A percentile compares a stretch with the other conserved stretches of the same genome.
Conservation (phyloP, 805 yeast species). For the Scheffersomyces coipomensis region DNA sequence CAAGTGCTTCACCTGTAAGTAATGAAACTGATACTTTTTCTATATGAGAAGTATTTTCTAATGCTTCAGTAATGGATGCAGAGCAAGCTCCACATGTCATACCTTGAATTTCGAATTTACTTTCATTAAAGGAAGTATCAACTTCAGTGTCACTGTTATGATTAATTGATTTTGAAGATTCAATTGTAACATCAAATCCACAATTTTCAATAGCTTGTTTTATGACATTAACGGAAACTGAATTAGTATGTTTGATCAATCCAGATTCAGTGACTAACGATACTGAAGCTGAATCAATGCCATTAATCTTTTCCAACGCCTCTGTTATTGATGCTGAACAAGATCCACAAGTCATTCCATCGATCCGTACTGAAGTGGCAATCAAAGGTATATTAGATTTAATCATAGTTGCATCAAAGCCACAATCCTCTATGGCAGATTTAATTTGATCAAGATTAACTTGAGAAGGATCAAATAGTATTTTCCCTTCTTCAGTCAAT, state of each 20-base stretch:
- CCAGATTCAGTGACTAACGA: slow-evolving; percentile 40
- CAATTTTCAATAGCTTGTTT: slow-evolving; percentile 25
- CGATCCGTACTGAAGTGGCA: slow-evolving; percentile 27
- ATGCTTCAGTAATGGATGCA: slow-evolving; percentile 57
- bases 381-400: background rate
- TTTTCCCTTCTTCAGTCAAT: slow-evolving; percentile 35
- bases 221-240: slow-evolving; percentile 11
- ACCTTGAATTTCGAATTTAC: slow-evolving; percentile 51
- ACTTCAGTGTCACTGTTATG: background rate
- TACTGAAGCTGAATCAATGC: slow-evolving; percentile 25
- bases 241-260: slow-evolving; percentile 17
- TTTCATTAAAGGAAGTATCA: background rate
- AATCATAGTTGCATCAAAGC: slow-evolving; percentile 15
- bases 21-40: slow-evolving; percentile 61
- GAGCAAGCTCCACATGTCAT: slow-evolving; percentile 94
- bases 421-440: slow-evolving; percentile 27
- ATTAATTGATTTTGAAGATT: background rate
- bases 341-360: slow-evolving; percentile 44
- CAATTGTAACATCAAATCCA: slow-evolving; percentile 19
- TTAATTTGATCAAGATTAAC: slow-evolving; percentile 16
- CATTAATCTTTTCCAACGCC: slow-evolving; percentile 21
- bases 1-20: slow-evolving; percentile 69
- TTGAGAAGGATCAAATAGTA: slow-evolving; percentile 15
- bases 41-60: slow-evolving; percentile 53
- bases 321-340: slow-evolving; percentile 40